Conservation (phyloP, 768 basidiomycete genomes). For the Boletus reticulatus region DNA sequence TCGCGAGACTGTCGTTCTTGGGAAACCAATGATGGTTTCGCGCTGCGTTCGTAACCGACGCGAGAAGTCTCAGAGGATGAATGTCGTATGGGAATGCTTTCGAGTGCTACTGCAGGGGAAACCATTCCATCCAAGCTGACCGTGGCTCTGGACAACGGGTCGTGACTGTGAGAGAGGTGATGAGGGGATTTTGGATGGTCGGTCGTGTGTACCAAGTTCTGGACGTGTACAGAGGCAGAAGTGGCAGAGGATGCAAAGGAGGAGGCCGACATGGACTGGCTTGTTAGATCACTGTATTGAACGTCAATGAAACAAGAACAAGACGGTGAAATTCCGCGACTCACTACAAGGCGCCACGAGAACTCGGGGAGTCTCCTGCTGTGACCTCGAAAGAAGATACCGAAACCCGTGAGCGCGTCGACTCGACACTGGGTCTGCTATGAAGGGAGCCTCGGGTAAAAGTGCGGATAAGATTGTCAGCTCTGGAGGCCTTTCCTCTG, state of each 20-base stretch:
- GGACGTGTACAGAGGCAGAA: conserved; percentile 29
- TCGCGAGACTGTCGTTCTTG: conserved; percentile 35
- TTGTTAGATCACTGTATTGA: conserved; percentile 50
- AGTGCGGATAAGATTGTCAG: conserved; percentile 42
- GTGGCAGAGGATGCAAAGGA: conserved; percentile 38
- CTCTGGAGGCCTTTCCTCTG: conserved; percentile 28
- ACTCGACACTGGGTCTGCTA: conserved; percentile 65
- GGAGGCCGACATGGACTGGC: conserved; percentile 57
- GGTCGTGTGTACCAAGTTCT: conserved; percentile 38
- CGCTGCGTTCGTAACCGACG: conserved; percentile 7
- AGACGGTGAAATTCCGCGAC: conserved; percentile 23
- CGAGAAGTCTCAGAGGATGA: conserved; percentile 14
- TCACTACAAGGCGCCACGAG: conserved; percentile 59
- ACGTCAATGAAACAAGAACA: conserved; percentile 1
- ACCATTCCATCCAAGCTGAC: conserved; percentile 8
- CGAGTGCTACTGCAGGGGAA: neutral
- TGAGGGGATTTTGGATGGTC: conserved; percentile 7
- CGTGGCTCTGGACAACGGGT: conserved; percentile 5
- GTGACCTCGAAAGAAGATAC: conserved; percentile 62
- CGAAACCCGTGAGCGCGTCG: conserved; percentile 48
- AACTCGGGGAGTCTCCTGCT: conserved; percentile 47
- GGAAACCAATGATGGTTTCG: conserved; percentile 20
- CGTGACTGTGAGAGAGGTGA: conserved; percentile 4
- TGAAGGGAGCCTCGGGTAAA: conserved; percentile 45
- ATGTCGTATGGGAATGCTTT: neutral